Evolutionary conservation across 1,284 basidiomycete genomes (phyloP), one percentile per base, ranked within the genome.

Genomic region (Phenoliferia sp.): DNA sequence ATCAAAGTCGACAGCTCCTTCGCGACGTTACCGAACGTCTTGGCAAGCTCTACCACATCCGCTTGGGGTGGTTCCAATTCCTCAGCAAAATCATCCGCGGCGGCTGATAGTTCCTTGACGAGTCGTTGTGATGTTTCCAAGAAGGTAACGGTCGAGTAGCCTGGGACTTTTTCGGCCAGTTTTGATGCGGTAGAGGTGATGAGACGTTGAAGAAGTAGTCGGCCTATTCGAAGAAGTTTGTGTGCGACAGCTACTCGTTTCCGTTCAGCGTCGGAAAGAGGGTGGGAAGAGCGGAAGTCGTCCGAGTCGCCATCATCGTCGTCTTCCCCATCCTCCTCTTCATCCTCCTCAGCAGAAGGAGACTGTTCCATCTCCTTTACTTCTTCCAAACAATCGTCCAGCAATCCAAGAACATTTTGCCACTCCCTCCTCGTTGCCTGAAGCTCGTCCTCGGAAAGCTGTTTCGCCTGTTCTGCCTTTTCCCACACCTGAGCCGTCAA

Each of bases 401-500:
- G 16, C 31, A 73, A 28, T 22, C 32, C 56, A n/a, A 63, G 16
- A 9, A 56, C 56, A 16, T 63, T 63, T 5, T 32, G 31, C 71
- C 71, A 73, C 22, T 39, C 54, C 16, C 19, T 52, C 29, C 69
- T 44, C n/a, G 39, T 57, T 35, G 71, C 71, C 10, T 59, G 63
- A 26, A 65, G 29, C 60, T 71, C 69, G 5, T 32, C 36, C 34
- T 0, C 15, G 2, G 71, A 65, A 7, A 73, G 19, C 16, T 10
- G 6, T 22, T 61, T 28, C 12, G 36, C 35, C 16, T 28, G 29
- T 31, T 69, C 69, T 32, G 62, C 48, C 16, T 59, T 36, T 15
- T 57, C 26, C 71, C 71, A 73, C 10, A 73, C 34, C 16, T 33
- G 35, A 10, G 65, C 70, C 34, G 65, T 61, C 19, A 61, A n/a